A percentile compares a stretch with the other conserved stretches of the same genome.
Evolutionary conservation across 1,139 yeast species (phyloP).

Genomic region (Waltiozyma solani): DNA sequence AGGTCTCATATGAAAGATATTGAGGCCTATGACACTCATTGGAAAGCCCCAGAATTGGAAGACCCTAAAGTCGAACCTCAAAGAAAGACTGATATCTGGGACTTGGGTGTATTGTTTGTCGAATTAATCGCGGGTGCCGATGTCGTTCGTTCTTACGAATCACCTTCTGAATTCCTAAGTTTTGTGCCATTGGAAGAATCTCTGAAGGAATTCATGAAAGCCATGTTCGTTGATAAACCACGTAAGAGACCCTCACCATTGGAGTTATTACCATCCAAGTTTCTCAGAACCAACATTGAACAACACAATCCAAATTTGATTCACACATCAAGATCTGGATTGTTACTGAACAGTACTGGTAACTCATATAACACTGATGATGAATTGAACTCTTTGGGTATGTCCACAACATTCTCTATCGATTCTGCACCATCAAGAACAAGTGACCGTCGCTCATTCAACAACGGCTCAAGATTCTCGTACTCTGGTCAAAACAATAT

Average conservation of each 20-base stretch:
- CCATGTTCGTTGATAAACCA: conserved; percentile 55
- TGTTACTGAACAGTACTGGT: conserved; percentile 6
- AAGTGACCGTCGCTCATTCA: conserved; percentile 28
- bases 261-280: conserved; percentile 75
- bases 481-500: conserved; percentile 21
- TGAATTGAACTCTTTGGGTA: conserved; percentile 7
- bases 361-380: conserved; percentile 1
- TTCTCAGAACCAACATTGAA: conserved; percentile 60
- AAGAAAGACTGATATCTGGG: conserved; percentile 88
- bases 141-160: conserved; percentile 38
- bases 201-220: conserved; percentile 54
- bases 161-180: conserved; percentile 54
- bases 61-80: conserved; percentile 35
- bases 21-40: conserved; percentile 23
- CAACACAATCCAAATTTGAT: conserved; percentile 19
- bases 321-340: neutral
- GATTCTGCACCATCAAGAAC: conserved; percentile 17
- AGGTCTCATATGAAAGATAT: conserved; percentile 15
- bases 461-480: conserved; percentile 26
- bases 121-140: conserved; percentile 62
- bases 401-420: conserved; percentile 12
- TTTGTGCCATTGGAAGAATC: conserved; percentile 40
- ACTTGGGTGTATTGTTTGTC: conserved; percentile 70
- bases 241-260: conserved; percentile 73
- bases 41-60: conserved; percentile 77